phyloP scores from a whole-genome alignment of 345 rosid genomes.

The Raphanus raphanistrum region DNA sequence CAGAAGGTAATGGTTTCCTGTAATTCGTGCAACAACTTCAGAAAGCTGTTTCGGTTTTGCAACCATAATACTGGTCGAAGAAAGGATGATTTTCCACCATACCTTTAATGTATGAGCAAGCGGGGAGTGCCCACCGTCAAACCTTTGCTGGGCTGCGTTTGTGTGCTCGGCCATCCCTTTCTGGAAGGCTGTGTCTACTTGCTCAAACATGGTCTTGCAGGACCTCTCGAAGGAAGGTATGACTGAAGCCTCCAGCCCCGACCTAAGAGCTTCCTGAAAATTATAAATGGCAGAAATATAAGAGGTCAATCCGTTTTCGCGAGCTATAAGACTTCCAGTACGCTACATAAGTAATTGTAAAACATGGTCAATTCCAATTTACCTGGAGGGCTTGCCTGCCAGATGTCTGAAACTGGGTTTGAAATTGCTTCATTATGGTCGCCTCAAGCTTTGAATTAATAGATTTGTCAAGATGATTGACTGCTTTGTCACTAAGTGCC shows the following conservation, averaged over 20 bases:
- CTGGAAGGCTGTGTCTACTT: constrained; percentile 78
- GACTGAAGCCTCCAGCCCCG: constrained; percentile 66
- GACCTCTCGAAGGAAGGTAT: constrained; percentile 92
- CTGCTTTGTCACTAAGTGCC: constrained; percentile 86
- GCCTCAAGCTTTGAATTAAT: constrained; percentile 81
- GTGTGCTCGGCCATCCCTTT: constrained; percentile 80
- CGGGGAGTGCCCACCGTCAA: constrained; percentile 68
- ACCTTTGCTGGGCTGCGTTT: constrained; percentile 67
- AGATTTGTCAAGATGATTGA: constrained; percentile 81
- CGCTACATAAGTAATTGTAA: background rate
- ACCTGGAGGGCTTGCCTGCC: constrained; percentile 97
- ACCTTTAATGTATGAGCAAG: constrained; percentile 77
- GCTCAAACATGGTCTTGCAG: constrained; percentile 89
- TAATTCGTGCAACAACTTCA: constrained; percentile 16
- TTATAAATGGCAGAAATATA: constrained; percentile 10
- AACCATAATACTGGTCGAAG: background rate
- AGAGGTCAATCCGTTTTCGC: constrained; percentile 18
- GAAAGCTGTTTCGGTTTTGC: background rate
- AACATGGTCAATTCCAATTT: background rate
- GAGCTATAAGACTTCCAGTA: constrained; percentile 7
- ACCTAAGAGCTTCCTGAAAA: constrained; percentile 70
- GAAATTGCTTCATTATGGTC: constrained; percentile 78
- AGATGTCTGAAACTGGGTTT: constrained; percentile 88
- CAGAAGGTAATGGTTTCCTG: constrained; percentile 82
- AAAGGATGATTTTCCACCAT: constrained; percentile 28